phyloP scores from a whole-genome alignment of 306 rosid species.

The Vigna angularis region DNA sequence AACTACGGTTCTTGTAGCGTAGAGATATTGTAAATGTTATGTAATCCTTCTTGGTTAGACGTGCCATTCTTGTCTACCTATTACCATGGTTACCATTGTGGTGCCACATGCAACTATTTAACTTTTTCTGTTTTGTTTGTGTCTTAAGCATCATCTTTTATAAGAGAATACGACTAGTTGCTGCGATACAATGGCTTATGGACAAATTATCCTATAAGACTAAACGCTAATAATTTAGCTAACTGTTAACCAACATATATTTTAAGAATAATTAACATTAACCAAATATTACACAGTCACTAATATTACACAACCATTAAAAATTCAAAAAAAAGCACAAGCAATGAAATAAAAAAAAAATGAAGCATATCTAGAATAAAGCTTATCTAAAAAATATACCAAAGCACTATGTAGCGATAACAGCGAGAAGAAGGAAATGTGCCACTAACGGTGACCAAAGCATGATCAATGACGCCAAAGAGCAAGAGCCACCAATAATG shows the following conservation, averaged over 20 bases:
- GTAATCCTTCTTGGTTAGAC: conserved; percentile 35
- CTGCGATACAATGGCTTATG: neutral
- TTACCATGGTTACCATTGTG: neutral
- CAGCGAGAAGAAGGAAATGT: too few species aligned
- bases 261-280: conserved; percentile 20
- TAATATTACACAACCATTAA: too few species aligned
- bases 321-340: too few species aligned
- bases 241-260: conserved; percentile 18
- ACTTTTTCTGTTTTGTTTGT: neutral
- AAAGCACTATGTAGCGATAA: too few species aligned
- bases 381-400: too few species aligned
- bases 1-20: conserved; percentile 51
- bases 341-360: too few species aligned
- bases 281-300: neutral
- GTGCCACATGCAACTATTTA: too few species aligned
- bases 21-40: conserved; percentile 61
- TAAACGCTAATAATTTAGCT: neutral
- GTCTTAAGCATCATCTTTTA: neutral
- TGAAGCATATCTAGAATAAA: too few species aligned
- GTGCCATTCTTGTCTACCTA: neutral
- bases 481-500: too few species aligned
- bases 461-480: too few species aligned
- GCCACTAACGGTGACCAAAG: too few species aligned
- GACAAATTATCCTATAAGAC: conserved; percentile 8
- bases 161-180: conserved; percentile 7